phyloP scores from a whole-genome alignment of 805 yeast species.

The Candida endomychidarum region DNA sequence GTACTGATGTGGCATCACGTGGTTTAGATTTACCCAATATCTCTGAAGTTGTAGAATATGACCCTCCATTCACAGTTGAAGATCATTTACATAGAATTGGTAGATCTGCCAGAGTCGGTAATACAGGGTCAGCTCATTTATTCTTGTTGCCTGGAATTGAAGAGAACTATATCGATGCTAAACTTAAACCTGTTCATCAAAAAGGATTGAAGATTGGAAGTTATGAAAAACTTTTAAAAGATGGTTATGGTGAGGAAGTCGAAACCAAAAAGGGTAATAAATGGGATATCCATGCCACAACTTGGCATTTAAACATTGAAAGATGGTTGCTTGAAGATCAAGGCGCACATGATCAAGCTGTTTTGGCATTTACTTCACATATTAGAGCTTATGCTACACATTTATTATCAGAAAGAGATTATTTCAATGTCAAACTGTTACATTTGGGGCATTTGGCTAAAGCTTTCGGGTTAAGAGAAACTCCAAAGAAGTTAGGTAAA shows the following conservation, averaged over 20 bases:
- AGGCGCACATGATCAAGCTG: conserved; percentile 61
- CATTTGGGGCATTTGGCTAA: conserved; percentile 97
- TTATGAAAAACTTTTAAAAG: conserved; percentile 32
- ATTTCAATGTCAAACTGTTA: conserved; percentile 75
- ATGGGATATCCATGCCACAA: conserved; percentile 95
- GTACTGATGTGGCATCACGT: conserved; percentile 98
- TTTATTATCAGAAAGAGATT: conserved; percentile 71
- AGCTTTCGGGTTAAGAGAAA: conserved; percentile 90
- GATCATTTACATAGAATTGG: conserved; percentile 98
- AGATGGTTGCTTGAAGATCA: conserved; percentile 78
- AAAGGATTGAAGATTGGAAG: conserved; percentile 35
- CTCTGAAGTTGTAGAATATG: conserved; percentile 84
- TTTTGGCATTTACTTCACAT: conserved; percentile 82
- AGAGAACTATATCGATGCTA: conserved; percentile 72
- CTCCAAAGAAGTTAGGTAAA: conserved; percentile 77
- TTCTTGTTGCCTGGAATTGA: conserved; percentile 88
- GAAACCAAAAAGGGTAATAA: conserved; percentile 36
- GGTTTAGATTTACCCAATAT: conserved; percentile 91
- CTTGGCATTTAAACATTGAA: conserved; percentile 91
- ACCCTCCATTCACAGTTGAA: conserved; percentile 91
- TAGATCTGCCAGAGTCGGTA: conserved; percentile 98
- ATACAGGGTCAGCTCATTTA: conserved; percentile 70
- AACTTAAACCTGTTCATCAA: conserved; percentile 39
- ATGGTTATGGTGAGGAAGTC: conserved; percentile 38
- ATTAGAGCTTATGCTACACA: conserved; percentile 96